Evolutionary conservation across 208 protist species (phyloP).

Genomic region (Porcisia hertigi): DNA sequence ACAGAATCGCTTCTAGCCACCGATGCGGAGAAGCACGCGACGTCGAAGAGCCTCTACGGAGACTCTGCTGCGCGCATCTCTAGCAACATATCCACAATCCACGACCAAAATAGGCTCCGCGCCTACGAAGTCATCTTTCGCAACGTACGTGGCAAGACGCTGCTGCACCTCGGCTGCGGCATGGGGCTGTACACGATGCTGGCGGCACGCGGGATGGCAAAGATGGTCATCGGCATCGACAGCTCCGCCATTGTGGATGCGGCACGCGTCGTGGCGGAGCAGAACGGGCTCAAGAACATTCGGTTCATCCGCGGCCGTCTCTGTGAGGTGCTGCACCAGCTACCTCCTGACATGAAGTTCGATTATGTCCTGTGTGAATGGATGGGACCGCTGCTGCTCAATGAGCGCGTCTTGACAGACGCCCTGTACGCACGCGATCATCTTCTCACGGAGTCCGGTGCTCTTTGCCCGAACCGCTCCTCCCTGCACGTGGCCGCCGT

Average conservation of each 20-base stretch:
- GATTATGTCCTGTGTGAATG: slow-evolving; percentile 92
- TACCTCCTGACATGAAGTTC: slow-evolving; percentile 73
- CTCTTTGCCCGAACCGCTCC: slow-evolving; percentile 80
- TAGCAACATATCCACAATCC: slow-evolving; percentile 67
- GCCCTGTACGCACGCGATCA: slow-evolving; percentile 82
- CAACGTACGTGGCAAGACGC: slow-evolving; percentile 78
- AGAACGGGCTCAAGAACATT: slow-evolving; percentile 84
- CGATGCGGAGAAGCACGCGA: slow-evolving; percentile 82
- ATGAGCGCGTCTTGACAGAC: slow-evolving; percentile 77
- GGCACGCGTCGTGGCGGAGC: slow-evolving; percentile 69
- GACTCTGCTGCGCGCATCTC: slow-evolving; percentile 80
- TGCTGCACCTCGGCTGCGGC: slow-evolving; percentile 89
- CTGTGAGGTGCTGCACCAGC: slow-evolving; percentile 54
- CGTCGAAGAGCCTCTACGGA: slow-evolving; percentile 84
- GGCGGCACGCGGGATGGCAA: slow-evolving; percentile 66
- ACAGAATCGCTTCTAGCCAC: slow-evolving; percentile 85
- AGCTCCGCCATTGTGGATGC: slow-evolving; percentile 81
- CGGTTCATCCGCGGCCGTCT: slow-evolving; percentile 79
- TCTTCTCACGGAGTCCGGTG: slow-evolving; percentile 61
- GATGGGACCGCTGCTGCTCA: slow-evolving; percentile 86
- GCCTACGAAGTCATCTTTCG: slow-evolving; percentile 84
- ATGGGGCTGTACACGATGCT: slow-evolving; percentile 90
- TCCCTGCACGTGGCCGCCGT: slow-evolving; percentile 87
- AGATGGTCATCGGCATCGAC: slow-evolving; percentile 84
- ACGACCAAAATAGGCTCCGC: slow-evolving; percentile 71